These are phyloP conservation scores for Biscutella laevigata DNA, from an alignment of 441 rosid genomes.

Conservation along the genomic window DNA sequence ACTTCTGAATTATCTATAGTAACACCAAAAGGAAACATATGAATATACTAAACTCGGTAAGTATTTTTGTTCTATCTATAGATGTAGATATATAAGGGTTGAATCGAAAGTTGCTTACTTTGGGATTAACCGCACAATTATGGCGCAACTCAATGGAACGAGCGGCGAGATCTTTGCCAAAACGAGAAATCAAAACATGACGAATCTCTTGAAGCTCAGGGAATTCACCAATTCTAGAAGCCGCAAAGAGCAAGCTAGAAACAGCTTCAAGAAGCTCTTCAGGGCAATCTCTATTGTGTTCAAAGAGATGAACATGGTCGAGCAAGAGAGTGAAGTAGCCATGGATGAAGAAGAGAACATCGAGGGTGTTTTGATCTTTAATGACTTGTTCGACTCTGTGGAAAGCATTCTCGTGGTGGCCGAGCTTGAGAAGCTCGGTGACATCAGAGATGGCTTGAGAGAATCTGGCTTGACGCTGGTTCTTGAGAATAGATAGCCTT, in stretches of 20 bases:
- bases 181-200: conserved; percentile 44
- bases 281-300: conserved; percentile 67
- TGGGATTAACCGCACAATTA: conserved; percentile 56
- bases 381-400: conserved; percentile 75
- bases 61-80: neutral
- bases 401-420: conserved; percentile 66
- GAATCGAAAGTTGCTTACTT: conserved; percentile 33
- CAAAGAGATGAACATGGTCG: conserved; percentile 62
- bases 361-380: conserved; percentile 66
- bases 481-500: conserved; percentile 65
- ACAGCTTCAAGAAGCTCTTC: conserved; percentile 71
- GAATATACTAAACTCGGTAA: neutral
- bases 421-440: conserved; percentile 64
- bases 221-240: conserved; percentile 79
- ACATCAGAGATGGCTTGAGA: conserved; percentile 67
- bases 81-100: neutral
- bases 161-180: conserved; percentile 69
- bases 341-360: conserved; percentile 57
- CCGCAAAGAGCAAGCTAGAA: conserved; percentile 60
- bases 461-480: conserved; percentile 53
- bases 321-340: conserved; percentile 51
- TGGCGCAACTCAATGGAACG: conserved; percentile 67
- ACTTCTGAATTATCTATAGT: conserved; percentile 65
- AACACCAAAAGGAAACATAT: conserved; percentile 1
- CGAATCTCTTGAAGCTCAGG: conserved; percentile 93